Evolutionary conservation across 2,329 filamentous ascomycete genomes (phyloP), one percentile per base, ranked within the genome.

Genomic region (Epichloe gansuensis): DNA sequence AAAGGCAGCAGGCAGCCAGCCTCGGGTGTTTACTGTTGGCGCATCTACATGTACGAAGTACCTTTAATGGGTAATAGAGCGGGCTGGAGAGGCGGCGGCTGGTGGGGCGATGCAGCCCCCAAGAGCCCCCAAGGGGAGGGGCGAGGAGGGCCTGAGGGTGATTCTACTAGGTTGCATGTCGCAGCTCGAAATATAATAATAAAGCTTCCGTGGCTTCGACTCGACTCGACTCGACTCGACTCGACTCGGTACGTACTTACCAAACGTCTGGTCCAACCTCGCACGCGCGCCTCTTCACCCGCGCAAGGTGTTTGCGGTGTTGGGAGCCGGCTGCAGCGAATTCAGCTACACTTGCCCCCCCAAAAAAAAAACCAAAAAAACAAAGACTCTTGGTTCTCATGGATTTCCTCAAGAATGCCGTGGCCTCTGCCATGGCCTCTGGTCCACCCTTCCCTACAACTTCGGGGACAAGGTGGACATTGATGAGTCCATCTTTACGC

Each of bases 371-470:
- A 17, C 1, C 1, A 17, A 17, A 31, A 8, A 9, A 31, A 31
- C 3, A 3, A 9, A 23, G n/a, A 39, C 34, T 21, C 37, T 42
- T 41, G 45, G 41, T 42, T 34, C 43, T 60, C 60, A 98, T 98
- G 93, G 91, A 98, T 69, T 97, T 97, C 65, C 80, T 98, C 65
- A 97, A 97, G 72, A 97, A 91, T 56, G 93, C 93, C 50, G 90
- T 97, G 66, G 91, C 91, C 46, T 97, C 93, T 56, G 91, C 91
- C 61, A 97, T 98, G 63, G 88, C 93, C 46, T 93, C 95, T 68
- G 91, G 91, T 2, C 90, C 91, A 51, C 85, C 91, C 5, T 95
- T 96, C 65, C 90, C 4, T 97, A 95, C 67, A 85, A 80, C 47
- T 93, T 97, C 65, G 91, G 91, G 62, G 93, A 98, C 69, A 82